Evolutionary conservation across 129 eudicot species (phyloP).

Genomic region (Glebionis coronaria): DNA sequence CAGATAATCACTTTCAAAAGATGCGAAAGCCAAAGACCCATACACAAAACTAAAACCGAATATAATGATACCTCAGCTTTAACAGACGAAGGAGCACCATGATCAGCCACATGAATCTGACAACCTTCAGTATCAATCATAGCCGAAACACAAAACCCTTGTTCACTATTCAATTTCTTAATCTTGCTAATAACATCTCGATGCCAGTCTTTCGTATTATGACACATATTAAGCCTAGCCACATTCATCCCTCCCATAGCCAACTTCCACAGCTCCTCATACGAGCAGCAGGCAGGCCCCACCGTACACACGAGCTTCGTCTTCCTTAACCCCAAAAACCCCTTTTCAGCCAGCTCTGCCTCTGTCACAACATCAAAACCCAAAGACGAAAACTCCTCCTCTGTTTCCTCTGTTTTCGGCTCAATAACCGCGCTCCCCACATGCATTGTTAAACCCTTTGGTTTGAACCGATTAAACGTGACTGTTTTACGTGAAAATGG

Average conservation of each 20-base stretch:
- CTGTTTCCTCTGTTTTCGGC: constrained; percentile 13
- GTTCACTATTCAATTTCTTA: too few species aligned
- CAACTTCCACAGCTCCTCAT: background rate
- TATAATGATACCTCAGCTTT: too few species aligned
- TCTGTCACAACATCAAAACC: constrained; percentile 56
- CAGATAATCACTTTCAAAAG: too few species aligned
- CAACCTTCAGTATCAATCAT: too few species aligned
- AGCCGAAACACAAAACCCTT: too few species aligned
- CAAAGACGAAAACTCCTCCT: background rate
- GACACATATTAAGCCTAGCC: constrained; percentile 12
- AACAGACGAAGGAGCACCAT: too few species aligned
- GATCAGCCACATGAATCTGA: too few species aligned
- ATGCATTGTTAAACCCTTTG: constrained; percentile 32
- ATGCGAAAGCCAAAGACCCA: too few species aligned
- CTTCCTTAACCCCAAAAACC: constrained; percentile 65
- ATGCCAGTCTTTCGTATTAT: constrained; percentile 10
- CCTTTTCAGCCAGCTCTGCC: constrained; percentile 55
- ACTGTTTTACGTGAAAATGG: constrained; percentile 17
- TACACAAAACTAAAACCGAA: too few species aligned
- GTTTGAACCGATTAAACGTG: constrained; percentile 8
- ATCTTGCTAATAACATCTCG: background rate
- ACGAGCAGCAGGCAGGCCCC: constrained; percentile 3
- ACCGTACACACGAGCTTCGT: constrained; percentile 60
- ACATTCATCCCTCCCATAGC: constrained; percentile 14
- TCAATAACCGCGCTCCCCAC: constrained; percentile 17